These are phyloP conservation scores for Neonectria ditissima DNA, from an alignment of 2,329 filamentous ascomycete genomes.

Conservation along the genomic window DNA sequence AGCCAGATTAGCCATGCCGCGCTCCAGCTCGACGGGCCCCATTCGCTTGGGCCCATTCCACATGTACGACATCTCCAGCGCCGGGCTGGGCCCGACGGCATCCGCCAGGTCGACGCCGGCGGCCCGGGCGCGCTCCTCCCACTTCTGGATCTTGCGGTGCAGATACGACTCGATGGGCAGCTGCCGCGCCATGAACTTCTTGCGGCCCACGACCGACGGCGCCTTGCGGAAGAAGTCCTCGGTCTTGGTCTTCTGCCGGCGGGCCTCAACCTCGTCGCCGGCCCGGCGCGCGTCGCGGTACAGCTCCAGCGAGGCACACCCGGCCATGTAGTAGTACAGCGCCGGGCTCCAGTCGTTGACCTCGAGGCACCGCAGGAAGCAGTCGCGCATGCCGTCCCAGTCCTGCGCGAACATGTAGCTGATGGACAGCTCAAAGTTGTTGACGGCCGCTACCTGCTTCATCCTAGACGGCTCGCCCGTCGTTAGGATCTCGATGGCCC, in stretches of 20 bases:
- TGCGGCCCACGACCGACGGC: conserved; percentile 81
- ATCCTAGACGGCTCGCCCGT: conserved; percentile 75
- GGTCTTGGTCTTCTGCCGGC: conserved; percentile 71
- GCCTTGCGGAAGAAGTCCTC: conserved; percentile 78
- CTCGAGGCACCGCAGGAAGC: conserved; percentile 80
- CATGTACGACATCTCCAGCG: conserved; percentile 92
- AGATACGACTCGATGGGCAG: conserved; percentile 92
- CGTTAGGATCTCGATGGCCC: conserved; percentile 74
- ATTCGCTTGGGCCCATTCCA: conserved; percentile 93
- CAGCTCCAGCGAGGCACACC: conserved; percentile 80
- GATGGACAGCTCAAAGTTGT: conserved; percentile 85
- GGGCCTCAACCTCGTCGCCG: conserved; percentile 58
- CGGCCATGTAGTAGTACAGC: conserved; percentile 91
- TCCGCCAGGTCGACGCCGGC: conserved; percentile 79
- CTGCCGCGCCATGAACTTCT: conserved; percentile 89
- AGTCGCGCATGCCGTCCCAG: conserved; percentile 78
- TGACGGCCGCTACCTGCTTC: conserved; percentile 88
- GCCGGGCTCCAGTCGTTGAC: conserved; percentile 93
- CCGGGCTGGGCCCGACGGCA: conserved; percentile 82
- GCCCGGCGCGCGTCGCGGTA: conserved; percentile 72
- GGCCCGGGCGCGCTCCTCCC: conserved; percentile 80
- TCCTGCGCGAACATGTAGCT: conserved; percentile 82
- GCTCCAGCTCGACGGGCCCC: conserved; percentile 71
- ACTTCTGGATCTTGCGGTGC: conserved; percentile 85
- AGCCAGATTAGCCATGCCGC: conserved; percentile 70